Evolutionary conservation across 192 early-diverging fungal species (phyloP).

Genomic region (Helicostylum pulchrum): DNA sequence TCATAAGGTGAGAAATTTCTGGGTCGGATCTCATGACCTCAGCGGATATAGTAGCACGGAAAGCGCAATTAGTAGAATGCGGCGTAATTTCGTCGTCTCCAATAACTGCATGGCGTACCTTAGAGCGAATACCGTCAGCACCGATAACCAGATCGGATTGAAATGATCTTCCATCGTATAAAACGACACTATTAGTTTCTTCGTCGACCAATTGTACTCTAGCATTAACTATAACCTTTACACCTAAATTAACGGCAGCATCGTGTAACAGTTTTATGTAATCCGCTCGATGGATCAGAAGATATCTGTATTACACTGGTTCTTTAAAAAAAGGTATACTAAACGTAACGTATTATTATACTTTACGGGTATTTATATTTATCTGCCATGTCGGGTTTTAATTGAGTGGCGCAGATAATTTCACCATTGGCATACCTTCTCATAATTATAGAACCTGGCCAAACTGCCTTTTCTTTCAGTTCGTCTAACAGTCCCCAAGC

Average conservation of each 20-base stretch:
- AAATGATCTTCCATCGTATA: constrained; percentile 1
- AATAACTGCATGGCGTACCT: constrained; percentile 19
- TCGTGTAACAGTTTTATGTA: constrained; percentile 17
- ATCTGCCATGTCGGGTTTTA: constrained; percentile 18
- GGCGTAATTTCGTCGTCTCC: constrained; percentile 3
- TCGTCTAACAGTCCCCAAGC: constrained; percentile 13
- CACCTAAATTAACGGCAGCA: constrained; percentile 15
- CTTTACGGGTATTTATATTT: constrained; percentile 20
- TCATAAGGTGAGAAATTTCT: constrained; percentile 13
- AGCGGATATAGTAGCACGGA: constrained; percentile 17
- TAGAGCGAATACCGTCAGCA: constrained; percentile 23
- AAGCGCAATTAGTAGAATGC: constrained; percentile 23
- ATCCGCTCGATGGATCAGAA: constrained; percentile 17
- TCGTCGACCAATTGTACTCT: constrained; percentile 16
- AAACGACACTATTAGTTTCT: not conserved
- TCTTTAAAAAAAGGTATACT: no score
- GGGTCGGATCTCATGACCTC: constrained; percentile 22
- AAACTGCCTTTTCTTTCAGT: constrained; percentile 15
- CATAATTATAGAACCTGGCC: constrained; percentile 13
- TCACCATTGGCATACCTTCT: constrained; percentile 21
- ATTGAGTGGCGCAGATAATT: constrained; percentile 12
- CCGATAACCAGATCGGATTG: constrained; percentile 18
- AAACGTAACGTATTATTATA: not conserved
- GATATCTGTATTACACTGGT: not conserved
- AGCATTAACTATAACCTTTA: constrained; percentile 11